Evolutionary conservation across 495 filamentous ascomycete species (phyloP).

Genomic region (Oidiodendron maius): DNA sequence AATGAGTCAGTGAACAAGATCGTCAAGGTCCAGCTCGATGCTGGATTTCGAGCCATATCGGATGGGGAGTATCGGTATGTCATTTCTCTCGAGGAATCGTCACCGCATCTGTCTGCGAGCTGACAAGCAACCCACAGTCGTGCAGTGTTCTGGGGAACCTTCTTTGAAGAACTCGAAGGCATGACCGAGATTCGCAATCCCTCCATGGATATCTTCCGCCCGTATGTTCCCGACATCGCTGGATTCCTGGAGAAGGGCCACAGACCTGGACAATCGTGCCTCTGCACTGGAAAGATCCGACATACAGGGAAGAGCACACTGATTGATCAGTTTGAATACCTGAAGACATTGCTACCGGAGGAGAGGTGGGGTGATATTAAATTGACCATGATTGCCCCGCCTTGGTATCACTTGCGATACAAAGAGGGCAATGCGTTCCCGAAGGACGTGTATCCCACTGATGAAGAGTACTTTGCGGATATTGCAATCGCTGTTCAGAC

Average conservation of each 20-base stretch:
- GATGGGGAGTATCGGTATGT: conserved; percentile 80
- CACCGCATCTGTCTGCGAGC: too few species aligned
- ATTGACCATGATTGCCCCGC: conserved; percentile 66
- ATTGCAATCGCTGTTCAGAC: conserved; percentile 67
- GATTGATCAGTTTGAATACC: conserved; percentile 60
- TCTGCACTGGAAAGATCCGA: conserved; percentile 68
- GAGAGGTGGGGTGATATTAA: conserved; percentile 61
- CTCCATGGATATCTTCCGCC: conserved; percentile 56
- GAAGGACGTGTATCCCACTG: conserved; percentile 55
- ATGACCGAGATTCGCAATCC: conserved; percentile 57
- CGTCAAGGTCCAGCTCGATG: conserved; percentile 56
- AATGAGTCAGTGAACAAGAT: conserved; percentile 62
- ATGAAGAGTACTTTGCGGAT: conserved; percentile 68
- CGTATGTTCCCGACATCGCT: conserved; percentile 74
- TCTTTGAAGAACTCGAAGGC: conserved; percentile 72
- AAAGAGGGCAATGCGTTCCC: conserved; percentile 64
- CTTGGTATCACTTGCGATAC: conserved; percentile 72
- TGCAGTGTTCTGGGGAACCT: conserved; percentile 58
- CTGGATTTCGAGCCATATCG: conserved; percentile 62
- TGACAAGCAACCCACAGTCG: not conserved
- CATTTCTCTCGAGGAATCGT: too few species aligned
- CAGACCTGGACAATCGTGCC: conserved; percentile 65
- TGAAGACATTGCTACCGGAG: conserved; percentile 54
- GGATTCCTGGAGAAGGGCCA: conserved; percentile 64
- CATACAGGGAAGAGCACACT: conserved; percentile 59